Evolutionary conservation across 225 moss, liverwort and hornwort species (phyloP).

Genomic region (Asterella californica): DNA sequence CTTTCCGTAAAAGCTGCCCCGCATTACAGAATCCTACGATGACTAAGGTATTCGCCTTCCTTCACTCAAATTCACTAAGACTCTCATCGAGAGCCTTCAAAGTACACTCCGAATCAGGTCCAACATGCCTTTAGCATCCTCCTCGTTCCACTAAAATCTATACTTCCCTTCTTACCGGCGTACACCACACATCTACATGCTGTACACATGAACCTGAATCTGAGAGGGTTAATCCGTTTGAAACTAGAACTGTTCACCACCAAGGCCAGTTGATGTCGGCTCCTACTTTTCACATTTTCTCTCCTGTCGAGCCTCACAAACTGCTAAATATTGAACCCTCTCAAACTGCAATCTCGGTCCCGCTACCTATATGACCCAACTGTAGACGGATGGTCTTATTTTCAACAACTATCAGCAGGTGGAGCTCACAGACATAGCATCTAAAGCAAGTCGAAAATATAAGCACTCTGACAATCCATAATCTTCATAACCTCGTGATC

Average conservation of each 20-base stretch:
- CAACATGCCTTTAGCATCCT: background rate
- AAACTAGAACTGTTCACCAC: too few species aligned
- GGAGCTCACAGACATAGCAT: background rate
- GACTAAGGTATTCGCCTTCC: background rate
- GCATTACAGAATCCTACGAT: background rate
- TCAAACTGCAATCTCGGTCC: background rate
- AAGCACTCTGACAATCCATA: background rate
- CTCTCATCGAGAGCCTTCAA: background rate
- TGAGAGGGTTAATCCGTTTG: too few species aligned
- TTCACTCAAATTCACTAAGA: background rate
- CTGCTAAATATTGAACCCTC: too few species aligned
- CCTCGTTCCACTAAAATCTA: background rate
- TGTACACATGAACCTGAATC: too few species aligned
- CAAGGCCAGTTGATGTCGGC: too few species aligned
- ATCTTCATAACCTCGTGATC: background rate
- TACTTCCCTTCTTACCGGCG: background rate
- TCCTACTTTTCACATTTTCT: too few species aligned
- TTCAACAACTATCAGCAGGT: background rate
- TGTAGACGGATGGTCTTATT: background rate
- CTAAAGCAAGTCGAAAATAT: background rate
- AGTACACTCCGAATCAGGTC: background rate
- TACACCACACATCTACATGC: background rate
- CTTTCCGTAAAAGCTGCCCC: too few species aligned
- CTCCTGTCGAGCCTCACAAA: too few species aligned
- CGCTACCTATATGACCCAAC: background rate